phyloP scores from a whole-genome alignment of 495 filamentous ascomycete genomes.

The Hyaloscypha variabilis region DNA sequence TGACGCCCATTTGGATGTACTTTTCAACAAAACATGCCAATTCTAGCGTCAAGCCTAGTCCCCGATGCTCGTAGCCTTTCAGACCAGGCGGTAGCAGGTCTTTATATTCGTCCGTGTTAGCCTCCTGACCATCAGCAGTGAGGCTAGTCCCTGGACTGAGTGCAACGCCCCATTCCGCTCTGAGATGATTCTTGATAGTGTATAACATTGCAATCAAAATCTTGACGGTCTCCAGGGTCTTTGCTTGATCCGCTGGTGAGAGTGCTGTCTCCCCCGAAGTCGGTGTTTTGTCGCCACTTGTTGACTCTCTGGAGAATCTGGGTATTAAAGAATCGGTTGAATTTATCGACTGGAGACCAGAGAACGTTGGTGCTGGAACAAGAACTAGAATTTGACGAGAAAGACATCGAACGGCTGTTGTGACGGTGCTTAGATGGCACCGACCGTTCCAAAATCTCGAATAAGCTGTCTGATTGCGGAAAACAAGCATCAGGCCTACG shows the following conservation, averaged over 20 bases:
- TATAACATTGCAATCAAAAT: slow-evolving; percentile 73
- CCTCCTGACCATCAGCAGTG: slow-evolving; percentile 45
- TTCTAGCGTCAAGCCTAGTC: slow-evolving; percentile 67
- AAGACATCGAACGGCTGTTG: slow-evolving; percentile 32
- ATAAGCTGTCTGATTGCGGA: slow-evolving; percentile 70
- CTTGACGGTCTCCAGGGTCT: slow-evolving; percentile 51
- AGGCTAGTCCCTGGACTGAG: slow-evolving; percentile 46
- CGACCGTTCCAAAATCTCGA: slow-evolving; percentile 74
- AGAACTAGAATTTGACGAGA: slow-evolving; percentile 30
- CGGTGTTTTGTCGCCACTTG: background rate
- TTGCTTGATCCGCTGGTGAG: slow-evolving; percentile 44
- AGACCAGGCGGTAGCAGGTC: slow-evolving; percentile 61
- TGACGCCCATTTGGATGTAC: slow-evolving; percentile 66
- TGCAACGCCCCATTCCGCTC: slow-evolving; percentile 71
- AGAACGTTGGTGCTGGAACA: slow-evolving; percentile 25
- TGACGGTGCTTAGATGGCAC: slow-evolving; percentile 58
- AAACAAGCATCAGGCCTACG: slow-evolving; percentile 80
- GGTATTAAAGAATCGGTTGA: slow-evolving; percentile 24
- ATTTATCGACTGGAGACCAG: slow-evolving; percentile 17
- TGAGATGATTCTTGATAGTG: slow-evolving; percentile 74
- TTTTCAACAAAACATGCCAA: slow-evolving; percentile 68
- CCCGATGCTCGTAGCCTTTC: slow-evolving; percentile 63
- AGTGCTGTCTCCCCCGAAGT: slow-evolving; percentile 31
- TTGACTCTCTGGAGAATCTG: slow-evolving; percentile 9
- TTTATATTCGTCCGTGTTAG: slow-evolving; percentile 60